A percentile compares a stretch with the other conserved stretches of the same genome.
These are phyloP conservation scores for Wallemia ichthyophaga DNA, from an alignment of 1,284 basidiomycete genomes.

Conservation along the genomic window DNA sequence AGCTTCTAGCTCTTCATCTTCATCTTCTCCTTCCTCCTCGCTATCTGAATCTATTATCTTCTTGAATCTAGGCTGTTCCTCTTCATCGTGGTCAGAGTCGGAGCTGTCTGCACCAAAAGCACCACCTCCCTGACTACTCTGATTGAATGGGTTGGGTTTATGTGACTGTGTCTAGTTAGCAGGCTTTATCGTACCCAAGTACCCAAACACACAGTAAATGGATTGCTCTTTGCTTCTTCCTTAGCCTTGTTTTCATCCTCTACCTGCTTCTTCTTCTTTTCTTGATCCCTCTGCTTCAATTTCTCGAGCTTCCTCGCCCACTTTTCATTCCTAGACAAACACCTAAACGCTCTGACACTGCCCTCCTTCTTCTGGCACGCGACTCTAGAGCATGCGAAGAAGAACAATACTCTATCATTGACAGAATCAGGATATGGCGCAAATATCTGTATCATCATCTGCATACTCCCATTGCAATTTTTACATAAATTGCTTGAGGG, in stretches of 20 bases:
- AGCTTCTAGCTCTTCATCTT: slow-evolving; percentile 10
- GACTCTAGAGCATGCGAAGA: slow-evolving; percentile 39
- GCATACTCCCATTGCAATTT: slow-evolving; percentile 35
- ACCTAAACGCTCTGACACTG: slow-evolving; percentile 45
- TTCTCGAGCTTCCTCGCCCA: slow-evolving; percentile 38
- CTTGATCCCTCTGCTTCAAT: slow-evolving; percentile 22
- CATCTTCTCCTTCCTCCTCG: slow-evolving; percentile 1
- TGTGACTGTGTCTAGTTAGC: not conserved
- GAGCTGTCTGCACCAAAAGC: slow-evolving; percentile 18
- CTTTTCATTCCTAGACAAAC: slow-evolving; percentile 31
- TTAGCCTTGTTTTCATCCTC: slow-evolving; percentile 10
- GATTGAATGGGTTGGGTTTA: not conserved
- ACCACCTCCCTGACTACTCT: not conserved
- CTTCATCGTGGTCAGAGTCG: slow-evolving; percentile 4
- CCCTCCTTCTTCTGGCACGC: slow-evolving; percentile 38
- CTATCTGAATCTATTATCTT: slow-evolving; percentile 2
- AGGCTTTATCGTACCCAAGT: not conserved
- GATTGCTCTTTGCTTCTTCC: slow-evolving; percentile 21
- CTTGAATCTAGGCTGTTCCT: slow-evolving; percentile 5
- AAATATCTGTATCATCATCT: slow-evolving; percentile 50
- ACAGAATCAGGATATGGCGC: slow-evolving; percentile 51
- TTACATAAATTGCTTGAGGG: slow-evolving; percentile 23
- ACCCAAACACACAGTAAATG: slow-evolving; percentile 28
- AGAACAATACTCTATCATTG: slow-evolving; percentile 44
- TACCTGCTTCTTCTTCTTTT: slow-evolving; percentile 20